Evolutionary conservation across 345 rosid genomes (phyloP).

Genomic region (Psidium guajava): DNA sequence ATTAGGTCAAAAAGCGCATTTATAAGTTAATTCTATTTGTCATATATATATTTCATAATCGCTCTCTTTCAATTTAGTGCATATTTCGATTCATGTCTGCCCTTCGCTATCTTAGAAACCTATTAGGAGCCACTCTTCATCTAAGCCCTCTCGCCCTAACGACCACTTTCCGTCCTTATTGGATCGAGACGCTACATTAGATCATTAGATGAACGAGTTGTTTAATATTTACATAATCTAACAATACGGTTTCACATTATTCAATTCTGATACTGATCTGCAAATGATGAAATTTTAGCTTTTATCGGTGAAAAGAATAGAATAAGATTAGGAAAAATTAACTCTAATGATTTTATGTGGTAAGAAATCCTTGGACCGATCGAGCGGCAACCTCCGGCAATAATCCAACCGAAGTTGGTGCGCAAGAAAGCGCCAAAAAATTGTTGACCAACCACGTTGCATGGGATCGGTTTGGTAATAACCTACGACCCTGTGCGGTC

Average conservation of each 20-base stretch:
- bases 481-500: neutral
- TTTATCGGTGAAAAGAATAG: no score
- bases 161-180: no score
- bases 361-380: neutral
- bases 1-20: no score
- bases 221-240: neutral
- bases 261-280: neutral
- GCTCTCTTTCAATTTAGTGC: no score
- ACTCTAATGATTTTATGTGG: neutral
- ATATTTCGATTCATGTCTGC: no score
- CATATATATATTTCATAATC: no score
- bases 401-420: neutral
- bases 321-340: neutral
- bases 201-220: fast-evolving
- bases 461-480: neutral
- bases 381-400: neutral
- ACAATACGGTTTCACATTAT: fast-evolving
- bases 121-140: no score
- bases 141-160: no score
- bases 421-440: neutral
- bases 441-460: neutral
- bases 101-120: no score
- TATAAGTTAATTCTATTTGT: no score
- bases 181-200: no score
- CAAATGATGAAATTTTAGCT: neutral